A percentile compares a stretch with the other conserved stretches of the same genome.
These are phyloP conservation scores for Nigrospora oryzae DNA, from an alignment of 2,329 filamentous ascomycete species.

Conservation along the genomic window DNA sequence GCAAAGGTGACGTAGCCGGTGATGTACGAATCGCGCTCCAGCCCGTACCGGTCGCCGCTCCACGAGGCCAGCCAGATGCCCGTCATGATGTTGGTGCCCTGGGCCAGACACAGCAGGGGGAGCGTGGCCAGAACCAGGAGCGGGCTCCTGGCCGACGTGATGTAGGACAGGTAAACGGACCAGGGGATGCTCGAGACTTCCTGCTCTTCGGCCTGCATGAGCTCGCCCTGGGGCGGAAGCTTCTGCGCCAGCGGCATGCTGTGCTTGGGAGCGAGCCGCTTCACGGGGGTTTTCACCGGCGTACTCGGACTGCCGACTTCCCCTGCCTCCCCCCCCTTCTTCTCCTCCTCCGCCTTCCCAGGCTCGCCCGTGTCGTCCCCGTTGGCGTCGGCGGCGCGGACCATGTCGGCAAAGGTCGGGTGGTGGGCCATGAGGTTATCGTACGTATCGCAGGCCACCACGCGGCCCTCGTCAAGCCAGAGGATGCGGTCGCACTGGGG, in stretches of 20 bases:
- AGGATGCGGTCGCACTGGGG: conserved; percentile 60
- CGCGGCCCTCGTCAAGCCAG: conserved; percentile 55
- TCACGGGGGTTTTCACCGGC: conserved; percentile 11
- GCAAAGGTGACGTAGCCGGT: conserved; percentile 53
- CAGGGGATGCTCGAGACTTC: conserved; percentile 51
- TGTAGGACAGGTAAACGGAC: conserved; percentile 54
- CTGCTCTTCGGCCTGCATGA: conserved; percentile 48
- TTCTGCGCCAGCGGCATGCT: background rate
- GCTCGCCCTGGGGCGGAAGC: conserved; percentile 4
- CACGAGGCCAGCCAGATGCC: conserved; percentile 61
- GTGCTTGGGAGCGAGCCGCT: background rate
- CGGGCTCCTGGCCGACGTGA: conserved; percentile 48
- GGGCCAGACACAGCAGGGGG: conserved; percentile 32
- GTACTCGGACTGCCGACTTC: conserved; percentile 5
- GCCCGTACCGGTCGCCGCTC: conserved; percentile 50
- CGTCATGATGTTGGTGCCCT: conserved; percentile 53
- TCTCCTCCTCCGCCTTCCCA: conserved; percentile 15
- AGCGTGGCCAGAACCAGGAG: conserved; percentile 44
- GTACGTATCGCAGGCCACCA: conserved; percentile 56
- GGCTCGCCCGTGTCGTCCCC: conserved; percentile 33
- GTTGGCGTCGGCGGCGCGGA: conserved; percentile 42
- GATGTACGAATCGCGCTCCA: conserved; percentile 45
- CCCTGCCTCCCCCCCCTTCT: conserved; percentile 29
- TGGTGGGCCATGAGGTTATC: conserved; percentile 54
- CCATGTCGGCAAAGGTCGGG: conserved; percentile 48